Percentiles rank a stretch among this genome's conserved stretches.
These are phyloP conservation scores for Neofusicoccum umdonicola DNA, from an alignment of 2,329 filamentous ascomycete genomes.

Conservation along the genomic window DNA sequence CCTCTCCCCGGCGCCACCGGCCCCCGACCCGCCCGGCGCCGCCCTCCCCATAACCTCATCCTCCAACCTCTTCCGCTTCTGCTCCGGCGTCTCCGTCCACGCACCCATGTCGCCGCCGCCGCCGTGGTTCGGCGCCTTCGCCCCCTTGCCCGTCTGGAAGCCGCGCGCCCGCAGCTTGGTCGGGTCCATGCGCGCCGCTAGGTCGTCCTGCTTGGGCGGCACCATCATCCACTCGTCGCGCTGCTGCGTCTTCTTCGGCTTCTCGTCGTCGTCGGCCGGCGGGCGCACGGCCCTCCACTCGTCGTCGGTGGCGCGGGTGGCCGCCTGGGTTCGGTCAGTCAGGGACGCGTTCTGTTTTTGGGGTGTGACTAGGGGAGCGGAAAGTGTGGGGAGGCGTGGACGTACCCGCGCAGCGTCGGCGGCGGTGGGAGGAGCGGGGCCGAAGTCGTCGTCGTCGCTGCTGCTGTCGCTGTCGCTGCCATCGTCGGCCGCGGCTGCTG, in stretches of 20 bases:
- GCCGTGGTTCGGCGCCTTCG: constrained; percentile 42
- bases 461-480: constrained; percentile 29
- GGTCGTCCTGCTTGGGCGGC: constrained; percentile 49
- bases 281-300: constrained; percentile 9
- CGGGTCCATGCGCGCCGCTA: constrained; percentile 68
- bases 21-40: constrained; percentile 33
- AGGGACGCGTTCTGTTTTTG: too few species aligned
- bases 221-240: constrained; percentile 68
- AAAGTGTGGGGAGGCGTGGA: background rate
- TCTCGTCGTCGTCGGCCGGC: constrained; percentile 19
- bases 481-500: constrained; percentile 19
- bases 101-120: constrained; percentile 56
- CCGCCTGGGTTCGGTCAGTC: background rate
- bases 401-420: constrained; percentile 23
- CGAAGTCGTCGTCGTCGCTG: constrained; percentile 47
- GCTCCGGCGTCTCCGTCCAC: constrained; percentile 89
- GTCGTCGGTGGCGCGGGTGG: constrained; percentile 19
- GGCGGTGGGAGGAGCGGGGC: constrained; percentile 41
- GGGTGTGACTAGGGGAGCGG: too few species aligned
- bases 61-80: constrained; percentile 77
- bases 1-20: constrained; percentile 26
- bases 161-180: constrained; percentile 79
- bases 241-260: constrained; percentile 54
- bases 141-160: constrained; percentile 70
- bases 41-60: constrained; percentile 77